Evolutionary conservation across 805 yeast genomes (phyloP), one percentile per base, ranked within the genome.

Genomic region (Hanseniaspora nectarophila): DNA sequence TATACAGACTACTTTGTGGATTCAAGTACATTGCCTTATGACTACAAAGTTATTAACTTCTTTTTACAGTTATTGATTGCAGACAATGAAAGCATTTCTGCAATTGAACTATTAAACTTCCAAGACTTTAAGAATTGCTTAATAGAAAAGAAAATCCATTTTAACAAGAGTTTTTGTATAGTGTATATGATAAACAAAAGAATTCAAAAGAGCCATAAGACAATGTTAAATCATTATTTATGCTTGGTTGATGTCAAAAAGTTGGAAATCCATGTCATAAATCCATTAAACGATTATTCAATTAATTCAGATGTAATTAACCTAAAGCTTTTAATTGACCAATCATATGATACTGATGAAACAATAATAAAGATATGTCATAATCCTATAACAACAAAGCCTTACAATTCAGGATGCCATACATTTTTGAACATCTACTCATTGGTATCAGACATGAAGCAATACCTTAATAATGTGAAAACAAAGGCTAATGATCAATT

Each of bases 391-490:
- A 23, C 44, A 16, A 47, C 34, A 37, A 39, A 39, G n/a, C 15
- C 13, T 6, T 32, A 32, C 6, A 47, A 40, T n/a, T 47, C 51
- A 4, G 51, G 51, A 2, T 23, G 43, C 18, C 45, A 39, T 16
- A 47, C 51, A 4, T 23, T 47, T n/a, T 47, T 47, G 9, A 47
- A 47, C 21, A 47, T 47, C 16, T 47, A 47, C 20, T 47, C 51
- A 23, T 33, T 47, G 15, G 24, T 47, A 6, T 39, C 51, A 2
- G 51, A 47, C 16, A 15, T 47, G 18, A 23, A 39, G 15, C 26
- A 39, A 13, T 47, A 28, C 32, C 9, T 39, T 2, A 32, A 18
- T 6, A 47, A 47, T 24, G 34, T 23, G 12, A 16, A 16, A 2
- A n/a, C 7, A 6, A 31, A 37, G n/a, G 45, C 40, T n/a, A 47